Evolutionary conservation across 2,329 filamentous ascomycete species (phyloP).

Genomic region (Botrytis tulipae): DNA sequence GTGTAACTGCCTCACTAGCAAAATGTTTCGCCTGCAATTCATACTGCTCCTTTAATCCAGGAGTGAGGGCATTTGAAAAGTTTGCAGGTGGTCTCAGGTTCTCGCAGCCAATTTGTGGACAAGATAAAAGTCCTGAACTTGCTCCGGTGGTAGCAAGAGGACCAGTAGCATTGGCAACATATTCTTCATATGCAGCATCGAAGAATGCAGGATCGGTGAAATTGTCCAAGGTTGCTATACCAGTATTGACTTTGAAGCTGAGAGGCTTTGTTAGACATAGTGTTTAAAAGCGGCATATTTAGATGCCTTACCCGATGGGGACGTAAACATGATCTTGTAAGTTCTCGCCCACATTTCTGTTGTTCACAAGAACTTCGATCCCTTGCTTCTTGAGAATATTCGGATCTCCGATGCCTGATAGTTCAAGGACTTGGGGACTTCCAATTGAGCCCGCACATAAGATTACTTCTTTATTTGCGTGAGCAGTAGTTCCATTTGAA

Average conservation of each 20-base stretch:
- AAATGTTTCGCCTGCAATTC: background rate
- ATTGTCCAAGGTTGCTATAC: background rate
- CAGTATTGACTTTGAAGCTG: constrained; percentile 1
- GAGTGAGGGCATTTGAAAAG: background rate
- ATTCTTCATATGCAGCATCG: constrained; percentile 12
- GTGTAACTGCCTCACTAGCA: background rate
- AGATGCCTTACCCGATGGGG: background rate
- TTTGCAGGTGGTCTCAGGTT: background rate
- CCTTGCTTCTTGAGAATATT: constrained; percentile 24
- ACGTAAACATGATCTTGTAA: constrained; percentile 14
- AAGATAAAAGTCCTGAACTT: constrained; percentile 5
- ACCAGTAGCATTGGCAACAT: background rate
- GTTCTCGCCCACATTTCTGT: constrained; percentile 29
- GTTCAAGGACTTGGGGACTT: constrained; percentile 38
- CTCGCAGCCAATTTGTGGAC: constrained; percentile 1
- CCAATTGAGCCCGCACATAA: constrained; percentile 32
- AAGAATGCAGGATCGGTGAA: background rate
- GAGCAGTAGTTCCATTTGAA: constrained; percentile 27
- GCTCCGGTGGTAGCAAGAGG: background rate
- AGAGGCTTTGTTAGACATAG: background rate
- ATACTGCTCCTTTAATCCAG: constrained; percentile 2
- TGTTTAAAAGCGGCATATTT: no score
- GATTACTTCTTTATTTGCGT: constrained; percentile 35
- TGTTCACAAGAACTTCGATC: constrained; percentile 26
- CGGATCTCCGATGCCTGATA: constrained; percentile 37